Conservation (phyloP, 495 filamentous ascomycete genomes). For the Penicillium manginii region DNA sequence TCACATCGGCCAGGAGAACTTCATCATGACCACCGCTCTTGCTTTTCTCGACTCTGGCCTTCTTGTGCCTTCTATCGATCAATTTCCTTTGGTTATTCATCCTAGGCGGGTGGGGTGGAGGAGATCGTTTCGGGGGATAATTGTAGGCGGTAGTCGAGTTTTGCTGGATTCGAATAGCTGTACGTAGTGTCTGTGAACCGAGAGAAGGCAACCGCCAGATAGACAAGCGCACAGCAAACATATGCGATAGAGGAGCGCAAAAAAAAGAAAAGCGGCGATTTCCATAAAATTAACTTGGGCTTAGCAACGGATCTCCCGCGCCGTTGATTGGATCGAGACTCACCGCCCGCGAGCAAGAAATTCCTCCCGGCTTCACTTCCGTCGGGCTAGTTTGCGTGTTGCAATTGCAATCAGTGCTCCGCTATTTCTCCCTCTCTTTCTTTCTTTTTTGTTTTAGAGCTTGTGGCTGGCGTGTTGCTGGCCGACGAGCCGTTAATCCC, state of each 20-base stretch:
- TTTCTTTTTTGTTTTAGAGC: slow-evolving; percentile 23
- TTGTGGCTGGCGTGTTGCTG: slow-evolving; percentile 31
- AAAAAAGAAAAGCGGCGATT: slow-evolving; percentile 11
- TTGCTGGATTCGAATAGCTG: slow-evolving; percentile 7
- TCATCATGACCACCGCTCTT: slow-evolving; percentile 61
- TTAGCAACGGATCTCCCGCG: slow-evolving; percentile 32
- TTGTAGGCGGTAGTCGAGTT: slow-evolving; percentile 6
- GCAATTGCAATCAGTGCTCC: slow-evolving; percentile 5
- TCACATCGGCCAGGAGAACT: slow-evolving; percentile 72
- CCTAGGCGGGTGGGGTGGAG: neutral
- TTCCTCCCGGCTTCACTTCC: slow-evolving; percentile 33
- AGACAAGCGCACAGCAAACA: slow-evolving; percentile 27
- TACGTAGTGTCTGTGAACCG: neutral
- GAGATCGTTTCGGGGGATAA: neutral
- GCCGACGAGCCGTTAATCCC: slow-evolving; percentile 27
- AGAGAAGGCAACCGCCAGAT: slow-evolving; percentile 17
- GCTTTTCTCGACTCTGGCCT: slow-evolving; percentile 46
- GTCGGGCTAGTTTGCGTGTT: slow-evolving; percentile 14
- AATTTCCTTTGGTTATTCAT: slow-evolving; percentile 32
- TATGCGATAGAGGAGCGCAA: slow-evolving; percentile 15
- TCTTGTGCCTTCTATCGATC: slow-evolving; percentile 55
- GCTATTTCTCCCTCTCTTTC: slow-evolving; percentile 15
- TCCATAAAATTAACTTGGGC: slow-evolving; percentile 27
- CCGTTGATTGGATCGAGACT: slow-evolving; percentile 27
- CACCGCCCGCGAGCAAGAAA: slow-evolving; percentile 39